Conservation (phyloP, 495 filamentous ascomycete species). For the Penicillium cataractarum region DNA sequence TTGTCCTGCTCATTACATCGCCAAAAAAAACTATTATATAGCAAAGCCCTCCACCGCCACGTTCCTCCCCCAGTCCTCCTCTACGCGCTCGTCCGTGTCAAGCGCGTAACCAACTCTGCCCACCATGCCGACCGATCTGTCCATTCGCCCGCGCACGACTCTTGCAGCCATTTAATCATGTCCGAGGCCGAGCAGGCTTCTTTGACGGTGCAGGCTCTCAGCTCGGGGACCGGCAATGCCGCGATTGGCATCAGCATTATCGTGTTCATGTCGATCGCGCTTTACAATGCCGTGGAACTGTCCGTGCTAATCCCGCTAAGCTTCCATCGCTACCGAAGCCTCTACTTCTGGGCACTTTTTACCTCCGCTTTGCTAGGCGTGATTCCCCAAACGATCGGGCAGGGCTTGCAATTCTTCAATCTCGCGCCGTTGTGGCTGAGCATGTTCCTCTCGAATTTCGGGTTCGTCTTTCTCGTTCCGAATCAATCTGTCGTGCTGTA, state of each 20-base stretch:
- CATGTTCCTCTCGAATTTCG: conserved; percentile 48
- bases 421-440: conserved; percentile 31
- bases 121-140: background rate
- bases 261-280: conserved; percentile 47
- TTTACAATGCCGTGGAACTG: conserved; percentile 53
- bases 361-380: conserved; percentile 44
- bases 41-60: background rate
- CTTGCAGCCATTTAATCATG: background rate
- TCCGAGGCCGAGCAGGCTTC: background rate
- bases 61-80: background rate
- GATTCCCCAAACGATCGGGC: conserved; percentile 49
- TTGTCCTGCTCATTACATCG: background rate
- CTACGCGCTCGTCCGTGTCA: background rate
- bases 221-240: background rate
- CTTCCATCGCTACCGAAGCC: conserved; percentile 48
- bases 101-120: background rate
- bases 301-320: conserved; percentile 49
- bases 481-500: conserved; percentile 55
- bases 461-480: conserved; percentile 53
- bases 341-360: conserved; percentile 56
- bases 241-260: conserved; percentile 34
- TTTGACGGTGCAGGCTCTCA: background rate
- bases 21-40: background rate
- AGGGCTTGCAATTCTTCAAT: conserved; percentile 50
- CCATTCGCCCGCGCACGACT: background rate